phyloP scores from a whole-genome alignment of 176 grass and related monocot genomes.

The Pontederia crassipes region DNA sequence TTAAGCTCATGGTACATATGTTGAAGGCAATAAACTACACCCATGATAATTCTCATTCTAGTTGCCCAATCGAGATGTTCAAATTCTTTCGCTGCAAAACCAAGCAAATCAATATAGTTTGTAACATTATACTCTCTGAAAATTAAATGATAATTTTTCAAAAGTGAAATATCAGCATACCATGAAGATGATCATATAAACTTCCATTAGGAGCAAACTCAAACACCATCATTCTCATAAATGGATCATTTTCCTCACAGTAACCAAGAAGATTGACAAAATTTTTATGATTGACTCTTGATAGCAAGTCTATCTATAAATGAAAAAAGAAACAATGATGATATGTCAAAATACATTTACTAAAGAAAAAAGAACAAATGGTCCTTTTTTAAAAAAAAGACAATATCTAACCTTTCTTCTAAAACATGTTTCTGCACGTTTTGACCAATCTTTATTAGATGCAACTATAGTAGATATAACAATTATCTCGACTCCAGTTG shows the following conservation, averaged over 20 bases:
- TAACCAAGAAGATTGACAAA: constrained; percentile 92
- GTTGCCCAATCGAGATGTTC: constrained; percentile 85
- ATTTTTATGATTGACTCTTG: constrained; percentile 96
- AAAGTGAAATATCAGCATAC: constrained; percentile 22
- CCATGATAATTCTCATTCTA: constrained; percentile 91
- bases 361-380: background rate
- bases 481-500: constrained; percentile 86
- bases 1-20: constrained; percentile 74
- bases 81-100: constrained; percentile 73
- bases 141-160: background rate
- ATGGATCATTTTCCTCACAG: constrained; percentile 86
- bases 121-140: too few species aligned
- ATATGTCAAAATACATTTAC: constrained; percentile 18
- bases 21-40: constrained; percentile 75
- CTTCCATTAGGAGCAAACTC: constrained; percentile 84
- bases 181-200: constrained; percentile 84
- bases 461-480: constrained; percentile 63
- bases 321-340: constrained; percentile 13
- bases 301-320: constrained; percentile 75
- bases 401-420: constrained; percentile 67
- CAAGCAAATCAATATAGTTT: too few species aligned
- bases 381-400: background rate
- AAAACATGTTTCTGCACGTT: constrained; percentile 58
- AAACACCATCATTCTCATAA: constrained; percentile 99
- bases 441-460: constrained; percentile 74